Evolutionary conservation across 2,329 filamentous ascomycete genomes (phyloP), one percentile per base, ranked within the genome.

Genomic region (Ceratocystis cacaofunesta): DNA sequence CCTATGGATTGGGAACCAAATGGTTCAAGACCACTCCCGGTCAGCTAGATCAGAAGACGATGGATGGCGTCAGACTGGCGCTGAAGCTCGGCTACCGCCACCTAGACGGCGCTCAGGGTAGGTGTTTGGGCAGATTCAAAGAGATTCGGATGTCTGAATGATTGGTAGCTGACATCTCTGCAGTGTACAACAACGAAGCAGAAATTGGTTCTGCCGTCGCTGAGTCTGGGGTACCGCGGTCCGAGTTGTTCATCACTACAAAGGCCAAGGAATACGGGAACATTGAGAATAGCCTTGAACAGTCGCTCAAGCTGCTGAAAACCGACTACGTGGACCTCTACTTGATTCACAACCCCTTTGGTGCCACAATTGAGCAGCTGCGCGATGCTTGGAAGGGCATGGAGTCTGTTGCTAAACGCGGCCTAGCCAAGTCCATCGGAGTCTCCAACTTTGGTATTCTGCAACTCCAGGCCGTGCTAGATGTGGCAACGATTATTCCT

Each of bases 261-360:
- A 86, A 86, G 75, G 75, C 85, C 12, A 75, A 77, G 1, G 74
- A 79, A 48, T 62, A 25, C 32, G 28, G 30, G 44, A 74, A 81
- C 66, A 77, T 83, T 44, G 78, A 79, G 69, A 73, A 74, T 63
- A 79, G 76, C 2, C 71, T 82, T 19, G 74, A 81, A 68, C 74
- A 76, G 69, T 79, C 78, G 0, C 72, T 82, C 48, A 72, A 75
- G 66, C 78, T 82, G 65, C 74, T 83, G 10, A 75, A 78, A 48
- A 78, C 77, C 0, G 78, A 80, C 67, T 83, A 82, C 68, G 71
- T 82, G 50, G 81, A 82, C 67, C 72, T 82, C 1, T 82, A 79
- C 70, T 73, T 82, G 55, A 75, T 79, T 63, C 80, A 81, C 72
- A 80, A 76, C 76, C 77, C 48, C 46, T 66, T 66, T 55, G 64